These are phyloP conservation scores for Cornus kousa DNA, from an alignment of 148 eudicot genomes.

Conservation along the genomic window DNA sequence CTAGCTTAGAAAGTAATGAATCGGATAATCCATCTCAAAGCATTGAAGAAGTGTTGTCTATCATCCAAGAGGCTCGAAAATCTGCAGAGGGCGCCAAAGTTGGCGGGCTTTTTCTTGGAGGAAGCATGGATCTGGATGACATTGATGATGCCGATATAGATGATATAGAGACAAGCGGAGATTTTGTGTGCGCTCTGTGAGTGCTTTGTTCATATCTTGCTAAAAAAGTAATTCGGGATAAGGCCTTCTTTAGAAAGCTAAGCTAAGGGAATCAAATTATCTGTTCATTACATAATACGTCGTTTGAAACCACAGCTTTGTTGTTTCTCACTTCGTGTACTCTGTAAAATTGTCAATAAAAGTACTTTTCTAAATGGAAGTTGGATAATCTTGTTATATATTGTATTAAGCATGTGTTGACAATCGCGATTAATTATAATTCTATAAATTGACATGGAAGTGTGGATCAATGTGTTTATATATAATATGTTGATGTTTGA, in stretches of 20 bases:
- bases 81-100: slow-evolving; percentile 15
- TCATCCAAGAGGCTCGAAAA: slow-evolving; percentile 55
- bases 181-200: slow-evolving; percentile 61
- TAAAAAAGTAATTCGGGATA: background rate
- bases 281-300: background rate
- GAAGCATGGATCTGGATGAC: slow-evolving; percentile 72
- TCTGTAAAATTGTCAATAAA: background rate
- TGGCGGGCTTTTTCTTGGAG: slow-evolving; percentile 24
- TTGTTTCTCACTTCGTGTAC: background rate
- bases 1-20: slow-evolving; percentile 13
- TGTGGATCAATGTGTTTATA: background rate
- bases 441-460: background rate
- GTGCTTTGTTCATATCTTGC: background rate
- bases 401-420: background rate
- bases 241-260: background rate
- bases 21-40: slow-evolving; percentile 31
- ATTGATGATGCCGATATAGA: slow-evolving; percentile 60
- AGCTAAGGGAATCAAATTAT: background rate
- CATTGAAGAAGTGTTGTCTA: slow-evolving; percentile 51
- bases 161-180: slow-evolving; percentile 51
- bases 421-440: too few relatives aligned
- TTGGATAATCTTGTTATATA: background rate
- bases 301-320: background rate
- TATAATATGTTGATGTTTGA: background rate
- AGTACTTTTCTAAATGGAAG: background rate